Evolutionary conservation across 1,284 basidiomycete genomes (phyloP).

Genomic region (Schizophyllum commune): DNA sequence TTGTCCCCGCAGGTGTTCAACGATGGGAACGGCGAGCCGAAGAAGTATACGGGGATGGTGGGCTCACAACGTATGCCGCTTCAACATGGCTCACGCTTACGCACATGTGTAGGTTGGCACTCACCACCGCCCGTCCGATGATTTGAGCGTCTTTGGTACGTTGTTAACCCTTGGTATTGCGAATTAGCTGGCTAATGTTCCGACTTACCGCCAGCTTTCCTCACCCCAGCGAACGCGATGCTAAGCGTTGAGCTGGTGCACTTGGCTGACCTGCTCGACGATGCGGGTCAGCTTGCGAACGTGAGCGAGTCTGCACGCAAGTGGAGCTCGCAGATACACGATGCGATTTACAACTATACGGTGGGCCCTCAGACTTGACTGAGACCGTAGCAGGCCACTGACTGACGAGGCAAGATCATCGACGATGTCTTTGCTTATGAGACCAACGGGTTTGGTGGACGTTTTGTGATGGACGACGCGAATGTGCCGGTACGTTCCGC

Average conservation of each 20-base stretch:
- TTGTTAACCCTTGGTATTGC: constrained; percentile 1
- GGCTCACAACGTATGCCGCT: too few relatives aligned
- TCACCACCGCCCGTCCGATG: constrained; percentile 71
- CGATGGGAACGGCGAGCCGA: constrained; percentile 61
- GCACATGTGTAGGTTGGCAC: constrained; percentile 50
- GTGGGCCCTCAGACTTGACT: constrained; percentile 26
- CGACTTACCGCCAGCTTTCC: constrained; percentile 53
- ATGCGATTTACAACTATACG: constrained; percentile 59
- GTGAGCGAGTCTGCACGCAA: constrained; percentile 46
- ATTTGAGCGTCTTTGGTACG: constrained; percentile 60
- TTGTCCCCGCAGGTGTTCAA: constrained; percentile 60
- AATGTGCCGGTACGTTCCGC: constrained; percentile 60
- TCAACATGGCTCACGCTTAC: too few relatives aligned
- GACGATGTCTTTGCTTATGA: constrained; percentile 71
- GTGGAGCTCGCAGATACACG: constrained; percentile 52
- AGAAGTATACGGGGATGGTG: constrained; percentile 45
- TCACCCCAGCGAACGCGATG: constrained; percentile 76
- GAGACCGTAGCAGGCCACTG: background rate
- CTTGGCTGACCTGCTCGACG: constrained; percentile 53
- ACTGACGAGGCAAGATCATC: constrained; percentile 33
- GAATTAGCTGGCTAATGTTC: background rate
- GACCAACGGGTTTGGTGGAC: constrained; percentile 62
- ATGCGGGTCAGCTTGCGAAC: constrained; percentile 36
- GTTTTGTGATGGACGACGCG: constrained; percentile 76
- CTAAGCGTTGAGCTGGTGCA: constrained; percentile 62